Evolutionary conservation across 2,329 filamentous ascomycete species (phyloP).

Genomic region (Penicillium nordicum): DNA sequence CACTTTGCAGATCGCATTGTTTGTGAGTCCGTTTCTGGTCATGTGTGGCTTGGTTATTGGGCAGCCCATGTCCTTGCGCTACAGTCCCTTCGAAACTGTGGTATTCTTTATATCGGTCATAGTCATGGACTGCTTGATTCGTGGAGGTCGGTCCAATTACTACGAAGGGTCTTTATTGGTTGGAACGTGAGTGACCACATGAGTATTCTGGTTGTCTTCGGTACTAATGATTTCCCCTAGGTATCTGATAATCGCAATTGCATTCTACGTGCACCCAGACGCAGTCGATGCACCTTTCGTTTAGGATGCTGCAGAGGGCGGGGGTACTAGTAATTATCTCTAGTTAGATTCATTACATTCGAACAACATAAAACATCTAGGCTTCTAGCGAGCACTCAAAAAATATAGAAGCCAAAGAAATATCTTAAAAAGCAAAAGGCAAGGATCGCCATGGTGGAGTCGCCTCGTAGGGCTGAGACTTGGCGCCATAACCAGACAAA

Average conservation of each 20-base stretch:
- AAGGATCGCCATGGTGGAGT: not conserved
- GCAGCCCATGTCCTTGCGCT: constrained; percentile 43
- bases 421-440: not conserved
- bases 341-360: not conserved
- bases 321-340: not conserved
- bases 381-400: too few relatives aligned
- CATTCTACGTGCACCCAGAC: constrained; percentile 19
- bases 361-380: not conserved
- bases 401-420: not conserved
- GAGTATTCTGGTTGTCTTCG: not conserved
- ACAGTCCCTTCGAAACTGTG: constrained; percentile 19
- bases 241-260: constrained; percentile 20
- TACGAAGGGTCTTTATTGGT: constrained; percentile 19
- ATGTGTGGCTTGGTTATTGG: constrained; percentile 56
- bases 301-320: not conserved
- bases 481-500: not conserved
- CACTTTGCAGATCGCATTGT: constrained; percentile 56
- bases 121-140: constrained; percentile 22
- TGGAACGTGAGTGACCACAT: constrained; percentile 16
- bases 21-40: constrained; percentile 55
- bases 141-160: constrained; percentile 19
- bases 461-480: constrained; percentile 8
- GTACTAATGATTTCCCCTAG: constrained; percentile 8
- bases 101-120: constrained; percentile 21
- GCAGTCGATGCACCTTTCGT: not conserved